Conservation (phyloP, 352 stramenopile species). For the Pythium plurisporium region DNA sequence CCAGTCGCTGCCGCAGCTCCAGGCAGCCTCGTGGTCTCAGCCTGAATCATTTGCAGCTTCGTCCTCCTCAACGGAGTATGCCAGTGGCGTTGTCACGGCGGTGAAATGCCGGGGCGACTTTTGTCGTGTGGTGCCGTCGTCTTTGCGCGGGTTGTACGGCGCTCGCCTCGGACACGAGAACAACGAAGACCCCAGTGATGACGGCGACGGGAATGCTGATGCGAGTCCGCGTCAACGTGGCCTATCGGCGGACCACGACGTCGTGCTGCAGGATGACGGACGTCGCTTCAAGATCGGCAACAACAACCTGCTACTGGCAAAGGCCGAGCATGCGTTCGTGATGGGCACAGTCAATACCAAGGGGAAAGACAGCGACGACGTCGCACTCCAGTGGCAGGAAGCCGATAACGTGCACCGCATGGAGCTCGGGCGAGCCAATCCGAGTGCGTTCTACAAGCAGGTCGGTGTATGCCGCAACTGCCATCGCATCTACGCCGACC, state of each 20-base stretch:
- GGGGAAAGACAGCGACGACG: slow-evolving; percentile 3
- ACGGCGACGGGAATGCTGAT: background rate
- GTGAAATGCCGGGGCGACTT: slow-evolving; percentile 67
- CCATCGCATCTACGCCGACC: slow-evolving; percentile 57
- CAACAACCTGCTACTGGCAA: slow-evolving; percentile 66
- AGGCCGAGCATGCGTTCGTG: slow-evolving; percentile 55
- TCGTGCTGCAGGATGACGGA: slow-evolving; percentile 33
- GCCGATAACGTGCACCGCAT: slow-evolving; percentile 54
- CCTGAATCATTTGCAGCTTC: no score
- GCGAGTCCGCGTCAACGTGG: background rate
- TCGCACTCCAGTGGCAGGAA: slow-evolving; percentile 58
- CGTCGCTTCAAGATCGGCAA: slow-evolving; percentile 68
- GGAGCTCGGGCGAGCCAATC: slow-evolving; percentile 60
- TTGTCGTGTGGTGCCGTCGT: slow-evolving; percentile 32
- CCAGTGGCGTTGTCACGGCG: background rate
- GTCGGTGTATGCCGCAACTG: slow-evolving; percentile 70
- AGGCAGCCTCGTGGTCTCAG: background rate
- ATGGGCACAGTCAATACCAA: background rate
- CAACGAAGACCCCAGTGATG: slow-evolving; percentile 4
- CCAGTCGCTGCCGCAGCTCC: slow-evolving; percentile 44
- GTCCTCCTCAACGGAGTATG: background rate
- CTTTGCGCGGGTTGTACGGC: slow-evolving; percentile 34
- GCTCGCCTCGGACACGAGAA: background rate
- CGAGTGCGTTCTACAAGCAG: slow-evolving; percentile 76
- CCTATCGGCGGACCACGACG: background rate